Base-by-base conservation (phyloP, 2,329 filamentous ascomycete species). In the Botrytis aclada region DNA sequence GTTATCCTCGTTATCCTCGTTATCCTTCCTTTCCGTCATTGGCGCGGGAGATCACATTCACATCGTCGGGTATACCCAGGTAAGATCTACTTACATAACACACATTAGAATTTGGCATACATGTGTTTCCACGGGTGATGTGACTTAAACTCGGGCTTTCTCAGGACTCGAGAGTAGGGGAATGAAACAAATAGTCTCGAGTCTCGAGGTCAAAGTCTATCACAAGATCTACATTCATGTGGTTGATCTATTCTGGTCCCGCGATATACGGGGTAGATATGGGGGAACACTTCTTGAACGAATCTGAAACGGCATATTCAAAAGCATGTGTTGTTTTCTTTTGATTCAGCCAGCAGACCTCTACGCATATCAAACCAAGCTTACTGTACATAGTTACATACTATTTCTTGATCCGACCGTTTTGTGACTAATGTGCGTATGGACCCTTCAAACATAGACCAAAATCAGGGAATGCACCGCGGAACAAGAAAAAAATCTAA, bases 191-290 rank as follows among this genome's bases (percentile, higher is more conserved):
- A 22, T 45, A 64, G 29, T 5, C 43, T 65, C 22, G 43, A 51
- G 63, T 65, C 45, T 67, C 45, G 32, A 66, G 64, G 45, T 20
- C 64, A 54, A 54, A 56, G 34, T 14, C 54, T n/a, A 67, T 67
- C 64, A 67, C 64, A 54, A 67, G 64, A 67, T 67, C 64, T 67
- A 39, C 22, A 39, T 67, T 54, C 45, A 54, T 67, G 25, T 66
- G 45, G 64, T 34, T 66, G 22, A 14, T 32, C 43, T 37, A n/a
- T n/a, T 63, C 25, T 63, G 37, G 43, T 14, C 22, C 43, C 43
- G 29, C 41, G 29, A 65, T 8, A 47, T 47, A 65, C 43, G 29
- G 63, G 45, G 63, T 47, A 65, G 45, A 66, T 54, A 54, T 66
- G 43, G 45, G 45, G 63, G 63, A 51, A 66, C 32, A 29, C 45